Evolutionary conservation across 192 early-diverging fungal species (phyloP).

Genomic region (Dissophora globulifera): DNA sequence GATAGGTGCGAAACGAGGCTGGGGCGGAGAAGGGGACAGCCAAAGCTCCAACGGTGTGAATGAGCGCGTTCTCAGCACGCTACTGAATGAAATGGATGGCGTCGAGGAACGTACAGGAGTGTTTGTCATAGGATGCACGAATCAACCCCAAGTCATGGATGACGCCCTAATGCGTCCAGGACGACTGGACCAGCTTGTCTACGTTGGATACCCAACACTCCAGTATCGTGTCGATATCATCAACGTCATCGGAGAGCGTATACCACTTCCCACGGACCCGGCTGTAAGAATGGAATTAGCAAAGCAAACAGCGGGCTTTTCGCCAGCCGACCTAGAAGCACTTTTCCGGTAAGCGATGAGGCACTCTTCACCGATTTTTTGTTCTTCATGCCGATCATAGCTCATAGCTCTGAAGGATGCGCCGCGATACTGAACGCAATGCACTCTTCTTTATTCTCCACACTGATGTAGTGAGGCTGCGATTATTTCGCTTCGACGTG

Average conservation of each 20-base stretch:
- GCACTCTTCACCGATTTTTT: not conserved
- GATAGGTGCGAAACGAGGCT: constrained; percentile 84
- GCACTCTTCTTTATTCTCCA: not conserved
- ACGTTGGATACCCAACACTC: constrained; percentile 67
- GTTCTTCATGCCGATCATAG: no score
- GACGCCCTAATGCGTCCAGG: constrained; percentile 85
- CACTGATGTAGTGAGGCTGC: constrained; percentile 38
- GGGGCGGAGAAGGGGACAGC: constrained; percentile 57
- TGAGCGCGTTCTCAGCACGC: constrained; percentile 89
- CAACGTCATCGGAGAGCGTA: constrained; percentile 63
- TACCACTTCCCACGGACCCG: constrained; percentile 67
- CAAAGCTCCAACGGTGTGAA: constrained; percentile 80
- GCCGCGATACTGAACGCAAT: not conserved
- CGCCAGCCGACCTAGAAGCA: constrained; percentile 80
- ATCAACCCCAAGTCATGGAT: constrained; percentile 87
- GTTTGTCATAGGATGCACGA: constrained; percentile 93
- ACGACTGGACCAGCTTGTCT: constrained; percentile 88
- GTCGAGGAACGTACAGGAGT: constrained; percentile 86
- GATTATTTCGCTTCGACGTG: constrained; percentile 27
- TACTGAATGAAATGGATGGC: constrained; percentile 99
- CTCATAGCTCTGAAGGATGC: no score
- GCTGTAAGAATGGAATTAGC: constrained; percentile 60
- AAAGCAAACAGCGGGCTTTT: constrained; percentile 68
- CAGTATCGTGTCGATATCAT: constrained; percentile 79
- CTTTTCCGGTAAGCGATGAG: constrained; percentile 60